Percentiles rank a stretch among this genome's conserved stretches.
These are phyloP conservation scores for Fraxinus pennsylvanica DNA, from an alignment of 257 asterid species.

Conservation along the genomic window DNA sequence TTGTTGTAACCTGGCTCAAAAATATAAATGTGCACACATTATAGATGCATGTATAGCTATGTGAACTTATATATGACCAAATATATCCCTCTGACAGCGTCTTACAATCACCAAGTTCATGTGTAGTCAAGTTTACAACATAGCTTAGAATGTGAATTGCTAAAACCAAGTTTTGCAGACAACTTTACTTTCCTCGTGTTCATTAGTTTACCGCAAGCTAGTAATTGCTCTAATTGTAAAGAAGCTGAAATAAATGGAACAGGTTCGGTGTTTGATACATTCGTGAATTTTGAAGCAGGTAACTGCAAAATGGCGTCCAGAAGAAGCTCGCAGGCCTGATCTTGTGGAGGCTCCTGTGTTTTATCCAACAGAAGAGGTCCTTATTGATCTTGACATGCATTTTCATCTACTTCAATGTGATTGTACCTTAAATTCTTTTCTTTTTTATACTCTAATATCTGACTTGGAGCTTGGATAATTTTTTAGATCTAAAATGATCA, in stretches of 20 bases:
- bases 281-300: conserved; percentile 60
- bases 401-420: conserved; percentile 16
- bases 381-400: conserved; percentile 17
- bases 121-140: neutral
- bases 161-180: conserved; percentile 4
- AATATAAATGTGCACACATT: neutral
- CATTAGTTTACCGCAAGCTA: neutral
- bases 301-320: conserved; percentile 81
- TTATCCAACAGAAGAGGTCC: conserved; percentile 94
- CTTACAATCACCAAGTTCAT: conserved; percentile 8
- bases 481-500: neutral
- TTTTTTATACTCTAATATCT: neutral
- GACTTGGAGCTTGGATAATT: neutral
- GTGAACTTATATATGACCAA: neutral
- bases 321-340: conserved; percentile 74
- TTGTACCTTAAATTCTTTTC: neutral
- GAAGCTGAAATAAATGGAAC: neutral
- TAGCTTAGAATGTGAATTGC: conserved; percentile 10
- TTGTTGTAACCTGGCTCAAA: neutral
- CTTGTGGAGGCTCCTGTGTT: conserved; percentile 88
- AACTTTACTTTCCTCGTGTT: neutral
- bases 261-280: conserved; percentile 8
- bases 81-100: neutral
- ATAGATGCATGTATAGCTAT: neutral
- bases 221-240: conserved; percentile 6